phyloP scores from a whole-genome alignment of 352 stramenopile species.

The Phytophthora fragariaefolia region DNA sequence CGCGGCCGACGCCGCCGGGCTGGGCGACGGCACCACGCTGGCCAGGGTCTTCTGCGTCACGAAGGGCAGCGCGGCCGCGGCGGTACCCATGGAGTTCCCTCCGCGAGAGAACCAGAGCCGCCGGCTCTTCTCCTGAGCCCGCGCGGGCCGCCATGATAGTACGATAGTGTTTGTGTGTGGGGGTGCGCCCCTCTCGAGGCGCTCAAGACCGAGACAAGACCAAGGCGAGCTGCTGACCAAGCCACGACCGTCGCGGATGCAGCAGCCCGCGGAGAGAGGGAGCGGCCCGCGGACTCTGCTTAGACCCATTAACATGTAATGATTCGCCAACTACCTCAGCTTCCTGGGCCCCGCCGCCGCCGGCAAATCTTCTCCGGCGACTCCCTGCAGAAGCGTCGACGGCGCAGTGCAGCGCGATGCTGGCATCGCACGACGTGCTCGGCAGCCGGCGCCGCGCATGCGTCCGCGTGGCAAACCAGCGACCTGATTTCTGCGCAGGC shows the following conservation, averaged over 20 bases:
- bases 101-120: conserved; percentile 38
- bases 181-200: conserved; percentile 5
- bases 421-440: not conserved
- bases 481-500: conserved; percentile 22
- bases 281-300: conserved; percentile 5
- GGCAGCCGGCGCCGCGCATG: not conserved
- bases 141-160: conserved; percentile 14
- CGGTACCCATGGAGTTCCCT: conserved; percentile 51
- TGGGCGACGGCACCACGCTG: conserved; percentile 30
- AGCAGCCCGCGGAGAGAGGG: conserved; percentile 1
- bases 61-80: conserved; percentile 31
- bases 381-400: conserved; percentile 1
- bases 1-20: conserved; percentile 28
- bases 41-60: conserved; percentile 49
- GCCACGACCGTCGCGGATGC: not conserved
- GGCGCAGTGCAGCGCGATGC: not conserved
- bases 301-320: conserved; percentile 29
- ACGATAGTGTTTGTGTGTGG: conserved; percentile 36
- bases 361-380: conserved; percentile 14
- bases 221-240: not conserved
- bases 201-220: not conserved
- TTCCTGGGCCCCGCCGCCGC: not conserved
- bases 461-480: not conserved
- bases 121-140: conserved; percentile 42
- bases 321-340: conserved; percentile 5